Evolutionary conservation across 495 filamentous ascomycete species (phyloP).

Genomic region (Sordaria brevicollis): DNA sequence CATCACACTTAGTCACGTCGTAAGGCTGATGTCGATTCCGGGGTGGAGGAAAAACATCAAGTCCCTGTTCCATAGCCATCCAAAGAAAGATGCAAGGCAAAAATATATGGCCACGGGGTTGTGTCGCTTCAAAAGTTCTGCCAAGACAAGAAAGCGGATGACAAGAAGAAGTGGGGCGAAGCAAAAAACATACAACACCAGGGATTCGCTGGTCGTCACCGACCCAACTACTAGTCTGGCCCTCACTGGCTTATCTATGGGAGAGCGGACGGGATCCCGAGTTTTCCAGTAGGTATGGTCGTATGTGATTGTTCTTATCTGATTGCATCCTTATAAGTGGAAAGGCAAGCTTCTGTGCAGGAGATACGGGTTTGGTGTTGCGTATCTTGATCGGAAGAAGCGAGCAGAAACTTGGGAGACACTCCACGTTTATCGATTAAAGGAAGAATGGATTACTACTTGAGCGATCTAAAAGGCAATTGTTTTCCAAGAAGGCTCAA

Average conservation of each 20-base stretch:
- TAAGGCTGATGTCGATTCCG: not conserved
- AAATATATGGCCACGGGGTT: too few relatives aligned
- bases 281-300: not conserved
- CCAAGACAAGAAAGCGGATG: too few relatives aligned
- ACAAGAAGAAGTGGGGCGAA: not conserved
- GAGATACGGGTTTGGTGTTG: not conserved
- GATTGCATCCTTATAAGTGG: not conserved
- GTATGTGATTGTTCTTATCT: not conserved
- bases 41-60: too few relatives aligned
- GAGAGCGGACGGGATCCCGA: not conserved
- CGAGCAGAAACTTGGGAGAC: not conserved
- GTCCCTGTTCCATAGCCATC: too few relatives aligned
- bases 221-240: not conserved
- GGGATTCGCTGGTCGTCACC: not conserved
- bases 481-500: too few relatives aligned
- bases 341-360: not conserved
- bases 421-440: too few relatives aligned
- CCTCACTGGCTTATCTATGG: too few relatives aligned
- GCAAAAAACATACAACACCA: not conserved
- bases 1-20: not conserved
- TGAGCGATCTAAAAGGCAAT: too few relatives aligned
- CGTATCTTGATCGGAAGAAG: not conserved
- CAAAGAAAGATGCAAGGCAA: not conserved
- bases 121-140: too few relatives aligned
- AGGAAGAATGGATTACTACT: too few relatives aligned